Conservation (phyloP, 108 stramenopile genomes). For the Skeletonema potamos region DNA sequence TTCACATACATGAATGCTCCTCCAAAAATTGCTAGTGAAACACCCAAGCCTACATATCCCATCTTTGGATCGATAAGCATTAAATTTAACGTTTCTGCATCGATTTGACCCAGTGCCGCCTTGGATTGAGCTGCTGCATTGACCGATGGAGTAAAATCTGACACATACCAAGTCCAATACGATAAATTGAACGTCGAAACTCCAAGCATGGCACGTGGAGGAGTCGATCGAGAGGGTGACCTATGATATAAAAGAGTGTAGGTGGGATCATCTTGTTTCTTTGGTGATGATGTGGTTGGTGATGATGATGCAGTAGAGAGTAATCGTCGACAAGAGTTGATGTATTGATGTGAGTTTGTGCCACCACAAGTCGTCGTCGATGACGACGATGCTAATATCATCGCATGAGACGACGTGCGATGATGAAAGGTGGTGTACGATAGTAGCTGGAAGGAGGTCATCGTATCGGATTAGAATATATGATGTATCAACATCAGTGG, state of each 20-base stretch:
- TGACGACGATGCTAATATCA: too few species aligned
- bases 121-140: slow-evolving; percentile 42
- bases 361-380: too few species aligned
- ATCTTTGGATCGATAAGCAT: slow-evolving; percentile 46
- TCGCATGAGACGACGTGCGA: too few species aligned
- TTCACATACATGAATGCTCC: slow-evolving; percentile 32
- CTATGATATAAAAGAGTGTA: slow-evolving; percentile 46
- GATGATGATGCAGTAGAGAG: too few species aligned
- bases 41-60: slow-evolving; percentile 51
- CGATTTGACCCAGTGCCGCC: slow-evolving; percentile 35
- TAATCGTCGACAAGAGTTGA: too few species aligned
- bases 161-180: slow-evolving; percentile 58
- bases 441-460: too few species aligned
- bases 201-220: slow-evolving; percentile 33
- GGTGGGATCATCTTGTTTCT: neutral
- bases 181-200: slow-evolving; percentile 41
- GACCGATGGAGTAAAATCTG: slow-evolving; percentile 52
- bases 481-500: too few species aligned
- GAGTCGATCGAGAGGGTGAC: slow-evolving; percentile 28
- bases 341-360: too few species aligned
- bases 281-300: neutral
- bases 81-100: slow-evolving; percentile 28
- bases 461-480: too few species aligned
- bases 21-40: slow-evolving; percentile 22
- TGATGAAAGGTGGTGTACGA: too few species aligned